Evolutionary conservation across 805 yeast species (phyloP).

Genomic region (Candida tibetensis): DNA sequence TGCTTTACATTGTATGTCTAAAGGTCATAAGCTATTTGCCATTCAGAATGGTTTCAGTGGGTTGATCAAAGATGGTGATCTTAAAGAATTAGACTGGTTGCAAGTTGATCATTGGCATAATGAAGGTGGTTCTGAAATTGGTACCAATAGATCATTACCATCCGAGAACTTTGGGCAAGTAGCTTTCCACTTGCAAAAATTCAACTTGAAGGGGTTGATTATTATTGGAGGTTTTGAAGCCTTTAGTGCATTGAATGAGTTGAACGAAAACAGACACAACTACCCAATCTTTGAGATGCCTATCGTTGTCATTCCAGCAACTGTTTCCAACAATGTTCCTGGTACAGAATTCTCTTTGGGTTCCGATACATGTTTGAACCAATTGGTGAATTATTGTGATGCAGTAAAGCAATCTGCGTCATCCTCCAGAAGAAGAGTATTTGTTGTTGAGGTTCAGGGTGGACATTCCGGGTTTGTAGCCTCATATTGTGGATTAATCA

Average conservation of each 20-base stretch:
- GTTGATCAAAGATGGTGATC: slow-evolving; percentile 58
- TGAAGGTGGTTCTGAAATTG: slow-evolving; percentile 77
- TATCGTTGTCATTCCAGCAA: slow-evolving; percentile 74
- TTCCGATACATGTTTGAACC: slow-evolving; percentile 70
- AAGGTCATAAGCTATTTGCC: slow-evolving; percentile 70
- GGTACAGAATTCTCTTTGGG: slow-evolving; percentile 80
- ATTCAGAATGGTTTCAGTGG: slow-evolving; percentile 77
- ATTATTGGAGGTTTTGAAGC: slow-evolving; percentile 84
- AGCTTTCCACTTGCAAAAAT: slow-evolving; percentile 70
- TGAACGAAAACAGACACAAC: slow-evolving; percentile 55
- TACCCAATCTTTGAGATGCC: slow-evolving; percentile 77
- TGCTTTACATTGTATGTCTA: slow-evolving; percentile 70
- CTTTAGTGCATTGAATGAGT: slow-evolving; percentile 65
- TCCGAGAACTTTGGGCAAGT: slow-evolving; percentile 65
- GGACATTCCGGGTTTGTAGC: slow-evolving; percentile 83
- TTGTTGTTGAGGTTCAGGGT: slow-evolving; percentile 82
- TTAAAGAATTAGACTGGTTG: slow-evolving; percentile 61
- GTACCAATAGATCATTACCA: slow-evolving; percentile 74
- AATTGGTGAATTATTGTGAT: slow-evolving; percentile 70
- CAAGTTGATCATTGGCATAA: slow-evolving; percentile 72
- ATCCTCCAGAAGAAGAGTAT: slow-evolving; percentile 73
- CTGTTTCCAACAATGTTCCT: slow-evolving; percentile 77
- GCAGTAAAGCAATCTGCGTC: slow-evolving; percentile 77
- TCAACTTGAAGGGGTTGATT: slow-evolving; percentile 65
- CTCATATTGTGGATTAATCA: slow-evolving; percentile 60